These are phyloP conservation scores for Chamaecrista fasciculata DNA, from an alignment of 306 rosid genomes.

Conservation along the genomic window DNA sequence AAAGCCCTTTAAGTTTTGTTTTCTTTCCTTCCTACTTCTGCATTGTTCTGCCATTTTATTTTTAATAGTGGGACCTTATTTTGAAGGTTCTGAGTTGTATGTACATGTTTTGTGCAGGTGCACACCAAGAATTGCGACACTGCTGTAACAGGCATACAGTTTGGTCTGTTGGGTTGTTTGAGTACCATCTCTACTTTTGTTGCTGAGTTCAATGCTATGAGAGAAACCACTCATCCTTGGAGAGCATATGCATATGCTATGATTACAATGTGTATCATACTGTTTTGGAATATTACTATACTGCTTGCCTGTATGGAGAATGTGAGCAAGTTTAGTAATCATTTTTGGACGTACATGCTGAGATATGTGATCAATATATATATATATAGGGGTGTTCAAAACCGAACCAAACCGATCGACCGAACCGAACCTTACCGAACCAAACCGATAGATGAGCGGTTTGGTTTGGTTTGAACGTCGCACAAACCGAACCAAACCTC, in stretches of 20 bases:
- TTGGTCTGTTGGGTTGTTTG: constrained; percentile 68
- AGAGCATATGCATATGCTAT: constrained; percentile 59
- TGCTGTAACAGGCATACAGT: constrained; percentile 46
- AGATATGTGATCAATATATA: neutral
- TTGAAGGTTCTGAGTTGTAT: neutral
- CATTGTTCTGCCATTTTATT: neutral
- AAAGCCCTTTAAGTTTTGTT: neutral
- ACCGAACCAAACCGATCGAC: too few relatives aligned
- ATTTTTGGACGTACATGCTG: neutral
- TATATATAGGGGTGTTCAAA: neutral
- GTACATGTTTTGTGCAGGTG: constrained; percentile 41
- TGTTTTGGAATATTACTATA: constrained; percentile 50
- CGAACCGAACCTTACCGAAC: too few relatives aligned
- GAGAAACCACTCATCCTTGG: constrained; percentile 63
- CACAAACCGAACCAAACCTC: too few relatives aligned
- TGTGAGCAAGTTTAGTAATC: neutral
- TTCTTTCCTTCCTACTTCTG: neutral
- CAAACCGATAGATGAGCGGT: too few relatives aligned
- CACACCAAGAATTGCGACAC: constrained; percentile 45
- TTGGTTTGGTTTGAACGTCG: too few relatives aligned
- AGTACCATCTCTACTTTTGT: constrained; percentile 72
- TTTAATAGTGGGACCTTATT: neutral
- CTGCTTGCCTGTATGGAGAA: constrained; percentile 57
- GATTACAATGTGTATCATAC: constrained; percentile 49
- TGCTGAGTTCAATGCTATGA: constrained; percentile 71